A percentile compares a stretch with the other conserved stretches of the same genome.
Conservation (phyloP, 176 grass and related monocot species). For the Chrysopogon serrulatus region DNA sequence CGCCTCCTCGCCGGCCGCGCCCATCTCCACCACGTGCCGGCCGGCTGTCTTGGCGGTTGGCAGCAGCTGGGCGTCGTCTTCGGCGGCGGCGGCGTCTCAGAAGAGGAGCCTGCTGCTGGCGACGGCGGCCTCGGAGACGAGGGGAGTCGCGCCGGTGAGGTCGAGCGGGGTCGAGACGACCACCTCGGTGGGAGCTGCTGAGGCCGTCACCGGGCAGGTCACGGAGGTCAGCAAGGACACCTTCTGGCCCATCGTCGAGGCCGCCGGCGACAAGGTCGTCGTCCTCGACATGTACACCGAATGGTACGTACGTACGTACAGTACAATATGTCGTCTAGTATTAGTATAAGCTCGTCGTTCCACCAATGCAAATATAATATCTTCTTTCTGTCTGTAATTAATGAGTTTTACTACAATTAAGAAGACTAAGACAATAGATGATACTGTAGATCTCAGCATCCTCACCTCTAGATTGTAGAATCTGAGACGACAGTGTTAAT, state of each 20-base stretch:
- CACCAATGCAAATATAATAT: no score
- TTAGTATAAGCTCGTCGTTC: no score
- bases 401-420: no score
- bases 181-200: conserved; percentile 15
- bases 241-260: conserved; percentile 90
- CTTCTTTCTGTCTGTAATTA: no score
- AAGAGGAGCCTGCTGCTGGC: conserved; percentile 29
- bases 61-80: background rate
- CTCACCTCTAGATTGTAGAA: background rate
- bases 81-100: background rate
- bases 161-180: conserved; percentile 54
- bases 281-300: conserved; percentile 98
- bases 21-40: background rate
- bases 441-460: no score
- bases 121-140: conserved; percentile 10
- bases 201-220: conserved; percentile 62
- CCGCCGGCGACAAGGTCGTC: conserved; percentile 69
- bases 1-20: conserved; percentile 9
- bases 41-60: conserved; percentile 18
- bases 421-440: no score
- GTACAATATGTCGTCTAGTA: no score
- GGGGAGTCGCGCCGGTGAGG: conserved; percentile 19
- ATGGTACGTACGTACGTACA: conserved; percentile 66
- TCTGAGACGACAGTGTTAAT: background rate
- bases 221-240: conserved; percentile 92